Base-by-base conservation (phyloP, 2,329 filamentous ascomycete species). In the Cryoendolithus antarcticus region DNA sequence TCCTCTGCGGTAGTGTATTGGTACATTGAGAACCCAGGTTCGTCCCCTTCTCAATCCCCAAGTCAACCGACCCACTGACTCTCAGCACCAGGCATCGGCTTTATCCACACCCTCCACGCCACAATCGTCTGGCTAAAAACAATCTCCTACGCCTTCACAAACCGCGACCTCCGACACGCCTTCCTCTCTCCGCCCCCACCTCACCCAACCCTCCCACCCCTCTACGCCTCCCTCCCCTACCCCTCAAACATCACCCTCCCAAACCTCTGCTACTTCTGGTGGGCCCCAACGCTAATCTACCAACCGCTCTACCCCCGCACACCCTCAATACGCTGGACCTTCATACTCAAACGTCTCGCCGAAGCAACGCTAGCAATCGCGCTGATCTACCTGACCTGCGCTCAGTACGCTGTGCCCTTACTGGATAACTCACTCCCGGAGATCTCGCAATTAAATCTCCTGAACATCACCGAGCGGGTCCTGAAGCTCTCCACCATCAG, bases 41-140 rank as follows among this genome's bases (percentile, higher is more conserved):
- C 6, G 15, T 19, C 15, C 15, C 15, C 15, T 19, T 19, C n/a
- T n/a, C n/a, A n/a, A n/a, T n/a, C n/a, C n/a, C n/a, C n/a, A n/a
- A n/a, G n/a, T n/a, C n/a, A n/a, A n/a, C n/a, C n/a, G n/a, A n/a
- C n/a, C n/a, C n/a, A n/a, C n/a, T n/a, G n/a, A n/a, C n/a, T n/a
- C n/a, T n/a, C n/a, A 19, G 3, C 15, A 19, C 24, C 24, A 27
- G 73, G 93, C 11, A 93, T 98, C 50, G 91, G 91, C 32, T 94
- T 86, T 1, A 66, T 94, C 35, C 86, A 83, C 47, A 84, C 96
- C 62, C 64, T 93, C 44, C 91, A 98, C 58, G 86, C 88, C 47
- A 79, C 96, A 53, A 83, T 96, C 40, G 88, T 96, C 37, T 95
- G 88, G 80, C 74, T 98, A 53, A 98, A 98, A 67, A 88, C 83